phyloP scores from a whole-genome alignment of 176 grass and related monocot genomes.

The Ensete ventricosum region DNA sequence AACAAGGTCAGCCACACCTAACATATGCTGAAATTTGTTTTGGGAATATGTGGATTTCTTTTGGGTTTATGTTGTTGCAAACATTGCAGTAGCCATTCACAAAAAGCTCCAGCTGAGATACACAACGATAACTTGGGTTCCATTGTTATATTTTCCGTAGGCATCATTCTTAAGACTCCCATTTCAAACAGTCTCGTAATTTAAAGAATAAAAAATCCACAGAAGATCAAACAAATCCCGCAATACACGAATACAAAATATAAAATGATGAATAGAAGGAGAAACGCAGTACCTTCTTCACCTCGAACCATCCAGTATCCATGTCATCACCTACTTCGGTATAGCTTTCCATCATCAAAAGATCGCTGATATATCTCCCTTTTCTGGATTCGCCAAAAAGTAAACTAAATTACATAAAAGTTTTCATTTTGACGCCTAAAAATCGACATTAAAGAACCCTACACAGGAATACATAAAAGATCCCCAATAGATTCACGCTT shows the following conservation, averaged over 20 bases:
- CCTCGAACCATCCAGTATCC: constrained; percentile 89
- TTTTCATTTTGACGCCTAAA: not conserved
- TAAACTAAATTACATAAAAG: not conserved
- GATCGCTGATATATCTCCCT: not conserved
- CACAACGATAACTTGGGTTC: not conserved
- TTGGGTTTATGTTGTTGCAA: not conserved
- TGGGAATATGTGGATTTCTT: not conserved
- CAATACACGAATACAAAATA: not conserved
- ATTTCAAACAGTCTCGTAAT: not conserved
- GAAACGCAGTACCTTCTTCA: constrained; percentile 53
- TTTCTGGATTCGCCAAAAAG: constrained; percentile 12
- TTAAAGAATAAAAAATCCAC: not conserved
- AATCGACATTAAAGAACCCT: not conserved
- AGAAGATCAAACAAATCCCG: not conserved
- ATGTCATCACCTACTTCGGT: constrained; percentile 48
- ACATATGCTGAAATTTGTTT: not conserved
- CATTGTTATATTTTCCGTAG: not conserved
- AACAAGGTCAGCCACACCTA: not conserved
- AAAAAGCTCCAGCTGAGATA: not conserved
- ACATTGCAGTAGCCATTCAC: not conserved
- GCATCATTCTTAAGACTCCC: not conserved
- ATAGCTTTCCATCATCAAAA: constrained; percentile 52
- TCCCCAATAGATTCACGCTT: not conserved
- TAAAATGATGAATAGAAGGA: not conserved
- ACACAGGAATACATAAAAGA: not conserved